These are phyloP conservation scores for Neolecta irregularis DNA, from an alignment of 1,139 yeast species.

Conservation along the genomic window DNA sequence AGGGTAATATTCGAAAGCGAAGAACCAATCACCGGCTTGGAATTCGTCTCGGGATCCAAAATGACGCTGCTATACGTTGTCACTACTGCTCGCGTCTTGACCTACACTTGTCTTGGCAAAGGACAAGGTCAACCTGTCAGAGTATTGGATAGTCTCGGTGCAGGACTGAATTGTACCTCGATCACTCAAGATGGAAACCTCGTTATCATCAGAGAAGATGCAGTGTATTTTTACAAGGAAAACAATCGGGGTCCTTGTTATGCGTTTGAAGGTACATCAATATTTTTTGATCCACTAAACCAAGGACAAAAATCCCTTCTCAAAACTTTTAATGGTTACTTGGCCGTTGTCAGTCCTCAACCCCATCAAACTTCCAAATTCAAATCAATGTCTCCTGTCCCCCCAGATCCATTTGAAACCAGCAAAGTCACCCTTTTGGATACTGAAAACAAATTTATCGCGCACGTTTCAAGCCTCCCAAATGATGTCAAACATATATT, in stretches of 20 bases:
- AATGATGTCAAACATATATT: slow-evolving; percentile 45
- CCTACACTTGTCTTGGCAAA: slow-evolving; percentile 60
- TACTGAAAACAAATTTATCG: slow-evolving; percentile 49
- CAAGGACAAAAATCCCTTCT: slow-evolving; percentile 47
- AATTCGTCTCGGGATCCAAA: slow-evolving; percentile 31
- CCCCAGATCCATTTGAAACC: slow-evolving; percentile 20
- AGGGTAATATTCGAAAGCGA: slow-evolving; percentile 53
- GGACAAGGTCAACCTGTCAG: slow-evolving; percentile 54
- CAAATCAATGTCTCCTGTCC: too few species aligned
- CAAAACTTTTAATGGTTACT: slow-evolving; percentile 34
- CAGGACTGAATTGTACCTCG: slow-evolving; percentile 52
- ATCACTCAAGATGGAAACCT: slow-evolving; percentile 28
- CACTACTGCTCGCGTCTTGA: slow-evolving; percentile 53
- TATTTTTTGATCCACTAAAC: too few species aligned
- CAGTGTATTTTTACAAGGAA: slow-evolving; percentile 39
- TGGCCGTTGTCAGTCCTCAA: slow-evolving; percentile 13
- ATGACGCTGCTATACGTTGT: slow-evolving; percentile 37
- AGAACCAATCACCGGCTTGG: slow-evolving; percentile 72
- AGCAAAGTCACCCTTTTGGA: slow-evolving; percentile 53
- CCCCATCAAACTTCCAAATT: too few species aligned
- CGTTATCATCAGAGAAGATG: slow-evolving; percentile 38
- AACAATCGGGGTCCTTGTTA: slow-evolving; percentile 43
- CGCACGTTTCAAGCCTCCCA: slow-evolving; percentile 54
- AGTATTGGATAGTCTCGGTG: slow-evolving; percentile 53
- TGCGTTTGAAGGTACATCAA: slow-evolving; percentile 41